Conservation (phyloP, 441 rosid genomes). For the Omphalea diandra region DNA sequence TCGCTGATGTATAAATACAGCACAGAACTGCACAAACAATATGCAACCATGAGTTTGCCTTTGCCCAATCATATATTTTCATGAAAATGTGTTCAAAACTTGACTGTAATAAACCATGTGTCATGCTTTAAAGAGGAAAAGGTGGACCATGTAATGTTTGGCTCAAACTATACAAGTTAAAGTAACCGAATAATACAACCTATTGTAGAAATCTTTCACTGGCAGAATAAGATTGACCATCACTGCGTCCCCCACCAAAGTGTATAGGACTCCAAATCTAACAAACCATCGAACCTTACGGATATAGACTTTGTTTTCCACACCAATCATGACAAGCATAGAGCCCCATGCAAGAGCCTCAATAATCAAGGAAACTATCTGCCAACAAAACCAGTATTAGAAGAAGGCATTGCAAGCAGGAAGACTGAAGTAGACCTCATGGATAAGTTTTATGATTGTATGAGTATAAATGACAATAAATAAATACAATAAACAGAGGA, state of each 20-base stretch:
- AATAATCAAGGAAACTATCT: conserved; percentile 70
- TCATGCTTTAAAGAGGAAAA: conserved; percentile 5
- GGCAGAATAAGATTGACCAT: conserved; percentile 78
- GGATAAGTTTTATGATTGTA: not conserved
- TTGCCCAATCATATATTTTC: conserved; percentile 10
- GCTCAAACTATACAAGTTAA: not conserved
- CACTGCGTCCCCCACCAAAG: conserved; percentile 83
- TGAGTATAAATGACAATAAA: too few relatives aligned
- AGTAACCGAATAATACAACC: conserved; percentile 45
- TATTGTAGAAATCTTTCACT: conserved; percentile 61
- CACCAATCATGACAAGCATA: conserved; percentile 60
- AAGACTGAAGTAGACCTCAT: not conserved
- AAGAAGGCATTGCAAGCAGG: too few relatives aligned
- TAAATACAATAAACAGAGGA: not conserved
- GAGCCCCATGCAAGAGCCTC: conserved; percentile 92
- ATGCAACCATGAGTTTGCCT: conserved; percentile 28
- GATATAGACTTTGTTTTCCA: conserved; percentile 85
- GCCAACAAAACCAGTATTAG: conserved; percentile 25
- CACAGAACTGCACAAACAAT: conserved; percentile 55
- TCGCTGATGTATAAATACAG: conserved; percentile 79
- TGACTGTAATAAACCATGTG: not conserved
- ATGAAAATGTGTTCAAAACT: not conserved
- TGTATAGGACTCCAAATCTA: conserved; percentile 77
- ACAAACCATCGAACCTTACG: conserved; percentile 90
- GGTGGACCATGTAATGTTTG: not conserved